Base-by-base conservation (phyloP, 257 asterid genomes). In the Avicennia marina region DNA sequence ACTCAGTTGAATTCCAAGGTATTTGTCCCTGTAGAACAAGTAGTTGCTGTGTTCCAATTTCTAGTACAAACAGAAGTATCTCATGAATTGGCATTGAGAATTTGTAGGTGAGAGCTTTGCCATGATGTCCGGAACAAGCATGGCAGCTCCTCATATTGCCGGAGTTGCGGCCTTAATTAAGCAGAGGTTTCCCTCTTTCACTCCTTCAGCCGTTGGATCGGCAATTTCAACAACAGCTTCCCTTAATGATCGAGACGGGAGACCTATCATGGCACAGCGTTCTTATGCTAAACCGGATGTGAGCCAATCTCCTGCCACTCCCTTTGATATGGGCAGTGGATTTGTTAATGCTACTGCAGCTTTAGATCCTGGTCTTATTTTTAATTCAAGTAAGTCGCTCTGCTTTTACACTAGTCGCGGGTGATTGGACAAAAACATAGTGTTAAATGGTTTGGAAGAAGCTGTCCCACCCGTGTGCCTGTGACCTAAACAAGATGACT, bases 251-350 rank as follows among this genome's bases (percentile, higher is more conserved):
- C 82, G 68, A 58, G 59, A 70, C 22, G 85, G 91, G 6, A 90
- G 90, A 45, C 95, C 97, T 15, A 93, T 93, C 62, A 68, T 82
- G 83, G 99, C 99, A 6, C 96, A 93, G 57, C 94, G 95, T 1
- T 84, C 91, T 50, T 93, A 89, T 56, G 73, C 94, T 49, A 84
- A 93, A 61, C 99, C 99, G 1, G 97, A 93, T 41, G 36, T 72
- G 63, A 86, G 77, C 80, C 95, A 80, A 57, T 89, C 97, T 66
- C 97, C 99, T 2, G 99, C 99, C 2, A 89, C 97, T 44, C 89
- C 97, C 47, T 93, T 93, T 56, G 99, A 93, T 63, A 88, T 93
- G 98, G 98, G 98, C 57, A 86, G 91, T 62, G 98, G 98, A 48
- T 93, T 89, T 53, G 97, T 89, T 26, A 93, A 93, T 73, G 95